phyloP scores from a whole-genome alignment of 345 rosid species.

The Excoecaria cochinchinensis region DNA sequence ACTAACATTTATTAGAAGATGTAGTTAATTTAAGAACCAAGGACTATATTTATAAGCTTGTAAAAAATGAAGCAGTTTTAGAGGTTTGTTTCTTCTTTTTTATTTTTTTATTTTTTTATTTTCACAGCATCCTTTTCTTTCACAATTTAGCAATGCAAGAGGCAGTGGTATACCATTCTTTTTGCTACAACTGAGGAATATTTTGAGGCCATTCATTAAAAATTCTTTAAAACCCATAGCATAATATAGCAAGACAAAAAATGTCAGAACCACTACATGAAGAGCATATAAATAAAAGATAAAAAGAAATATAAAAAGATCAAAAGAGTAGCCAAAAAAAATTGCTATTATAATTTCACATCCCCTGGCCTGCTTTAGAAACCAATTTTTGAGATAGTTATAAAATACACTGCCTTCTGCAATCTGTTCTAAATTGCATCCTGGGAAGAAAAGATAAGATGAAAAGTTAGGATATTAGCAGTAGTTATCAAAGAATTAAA shows the following conservation, averaged over 20 bases:
- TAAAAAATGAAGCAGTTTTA: neutral
- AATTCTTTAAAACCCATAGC: neutral
- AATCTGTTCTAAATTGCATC: neutral
- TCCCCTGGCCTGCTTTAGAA: neutral
- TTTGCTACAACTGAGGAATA: neutral
- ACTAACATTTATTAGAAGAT: neutral
- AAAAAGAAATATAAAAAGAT: neutral
- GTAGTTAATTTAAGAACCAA: neutral
- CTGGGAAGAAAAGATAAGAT: neutral
- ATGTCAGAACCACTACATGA: neutral
- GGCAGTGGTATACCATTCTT: neutral
- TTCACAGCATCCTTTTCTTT: neutral
- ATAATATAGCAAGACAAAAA: neutral
- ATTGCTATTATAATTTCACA: too few relatives aligned
- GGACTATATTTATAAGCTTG: neutral
- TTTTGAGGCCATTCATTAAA: neutral
- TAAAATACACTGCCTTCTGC: neutral
- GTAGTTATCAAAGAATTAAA: neutral
- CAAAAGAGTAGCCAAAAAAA: neutral
- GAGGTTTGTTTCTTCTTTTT: too few relatives aligned
- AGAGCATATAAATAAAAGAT: neutral
- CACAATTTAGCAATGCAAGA: neutral
- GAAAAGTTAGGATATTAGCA: neutral
- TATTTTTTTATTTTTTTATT: neutral
- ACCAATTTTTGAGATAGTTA: neutral